These are phyloP conservation scores for Psidium guajava DNA, from an alignment of 345 rosid species.

Conservation along the genomic window DNA sequence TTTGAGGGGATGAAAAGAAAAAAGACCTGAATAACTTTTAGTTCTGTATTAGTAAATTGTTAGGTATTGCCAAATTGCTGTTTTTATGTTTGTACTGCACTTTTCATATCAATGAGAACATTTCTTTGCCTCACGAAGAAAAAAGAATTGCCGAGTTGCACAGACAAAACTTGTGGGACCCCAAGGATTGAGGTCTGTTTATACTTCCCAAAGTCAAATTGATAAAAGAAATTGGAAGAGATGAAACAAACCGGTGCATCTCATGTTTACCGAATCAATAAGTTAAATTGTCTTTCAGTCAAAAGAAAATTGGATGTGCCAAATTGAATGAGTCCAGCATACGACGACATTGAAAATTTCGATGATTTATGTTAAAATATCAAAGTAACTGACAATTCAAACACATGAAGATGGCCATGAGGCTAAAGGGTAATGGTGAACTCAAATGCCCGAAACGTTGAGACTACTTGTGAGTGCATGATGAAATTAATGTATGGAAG, in stretches of 20 bases:
- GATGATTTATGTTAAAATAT: neutral
- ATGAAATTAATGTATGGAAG: neutral
- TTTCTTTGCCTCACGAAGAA: neutral
- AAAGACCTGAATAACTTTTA: neutral
- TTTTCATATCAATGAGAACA: neutral
- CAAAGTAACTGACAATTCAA: neutral
- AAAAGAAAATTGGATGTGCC: no score
- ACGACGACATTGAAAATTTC: neutral
- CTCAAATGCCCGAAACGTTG: neutral
- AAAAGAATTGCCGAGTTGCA: no score
- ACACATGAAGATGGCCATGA: neutral
- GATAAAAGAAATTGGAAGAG: no score
- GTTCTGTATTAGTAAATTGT: no score
- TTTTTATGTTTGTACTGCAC: neutral
- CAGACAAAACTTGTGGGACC: neutral
- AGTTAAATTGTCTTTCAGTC: no score
- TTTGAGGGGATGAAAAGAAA: neutral
- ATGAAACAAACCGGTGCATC: no score
- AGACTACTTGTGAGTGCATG: fast-evolving
- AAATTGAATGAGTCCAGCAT: neutral
- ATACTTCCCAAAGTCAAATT: no score
- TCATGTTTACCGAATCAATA: no score
- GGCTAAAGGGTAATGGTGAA: neutral
- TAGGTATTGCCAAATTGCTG: no score
- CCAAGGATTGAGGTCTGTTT: no score